These are phyloP conservation scores for Tetracladium marchalianum DNA, from an alignment of 495 filamentous ascomycete species.

Conservation along the genomic window DNA sequence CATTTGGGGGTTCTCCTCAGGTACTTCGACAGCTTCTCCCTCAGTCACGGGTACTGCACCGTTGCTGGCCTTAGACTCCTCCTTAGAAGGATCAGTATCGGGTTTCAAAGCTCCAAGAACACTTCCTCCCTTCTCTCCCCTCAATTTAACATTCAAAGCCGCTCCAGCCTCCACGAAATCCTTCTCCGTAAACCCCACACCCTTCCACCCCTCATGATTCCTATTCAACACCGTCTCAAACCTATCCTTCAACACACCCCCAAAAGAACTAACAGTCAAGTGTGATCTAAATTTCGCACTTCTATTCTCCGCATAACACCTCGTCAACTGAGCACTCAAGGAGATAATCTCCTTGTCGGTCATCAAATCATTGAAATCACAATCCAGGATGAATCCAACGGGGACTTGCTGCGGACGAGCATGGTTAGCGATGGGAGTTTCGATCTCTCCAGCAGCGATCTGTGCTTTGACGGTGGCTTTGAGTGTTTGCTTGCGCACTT, in stretches of 20 bases:
- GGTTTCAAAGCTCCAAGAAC: constrained; percentile 10
- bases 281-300: constrained; percentile 53
- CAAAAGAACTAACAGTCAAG: constrained; percentile 65
- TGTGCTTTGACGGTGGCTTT: constrained; percentile 28
- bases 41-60: background rate
- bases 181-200: constrained; percentile 54
- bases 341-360: constrained; percentile 70
- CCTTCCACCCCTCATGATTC: constrained; percentile 69
- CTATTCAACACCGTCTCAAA: constrained; percentile 65
- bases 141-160: constrained; percentile 33
- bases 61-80: background rate
- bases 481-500: constrained; percentile 40
- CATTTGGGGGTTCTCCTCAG: background rate
- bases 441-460: constrained; percentile 31
- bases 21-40: background rate
- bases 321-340: constrained; percentile 69
- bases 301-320: constrained; percentile 81
- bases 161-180: constrained; percentile 59
- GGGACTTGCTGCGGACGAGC: constrained; percentile 46
- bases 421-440: constrained; percentile 22
- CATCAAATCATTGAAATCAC: constrained; percentile 89
- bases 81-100: background rate
- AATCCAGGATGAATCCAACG: constrained; percentile 76
- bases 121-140: constrained; percentile 11
- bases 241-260: constrained; percentile 62